Base-by-base conservation (phyloP, 108 stramenopile species). In the Aurantiochytrium sp. region DNA sequence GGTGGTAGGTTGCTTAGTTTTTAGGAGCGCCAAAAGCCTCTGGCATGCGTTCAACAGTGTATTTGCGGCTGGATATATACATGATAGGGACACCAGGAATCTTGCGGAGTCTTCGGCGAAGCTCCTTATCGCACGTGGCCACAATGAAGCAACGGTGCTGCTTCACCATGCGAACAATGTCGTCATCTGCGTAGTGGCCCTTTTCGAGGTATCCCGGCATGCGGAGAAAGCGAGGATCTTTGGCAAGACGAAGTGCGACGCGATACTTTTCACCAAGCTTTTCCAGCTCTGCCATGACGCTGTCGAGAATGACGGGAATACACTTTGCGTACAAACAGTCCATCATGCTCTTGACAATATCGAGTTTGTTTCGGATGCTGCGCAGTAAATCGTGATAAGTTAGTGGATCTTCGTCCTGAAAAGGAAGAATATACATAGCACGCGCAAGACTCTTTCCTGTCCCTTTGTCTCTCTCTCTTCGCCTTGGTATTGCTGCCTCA, bases 61-160 rank as follows among this genome's bases (percentile, higher is more conserved):
- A 99, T 89, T 96, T 95, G 89, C 98, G 96, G 57, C 95, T 96
- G 72, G 95, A 93, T 72, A 99, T 97, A 91, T 98, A 99, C 98
- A 99, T 99, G 93, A 97, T 97, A 43, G 99, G 99, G 94, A 95
- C 99, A 60, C 99, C 99, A 2, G 99, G 98, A 72, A 99, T 97
- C 92, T 99, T 99, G 57, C 99, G 93, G 58, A 99, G 95, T 71
- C 98, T 93, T 18, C 97, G 95, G 88, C 98, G 93, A 58, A 99
- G 92, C 64, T 99, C 99, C 93, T 98, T 98, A 90, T 99, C 99
- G 91, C 98, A 98, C 4, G 99, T 98, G 28, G 99, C 99, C n/a
- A 99, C 98, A 89, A 99, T 98, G 91, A 97, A 99, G 90, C 99
- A 99, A 59, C 96, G 88, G 51, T 91, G 60, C 58, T 44, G 87